A percentile compares a stretch with the other conserved stretches of the same genome.
Evolutionary conservation across 495 filamentous ascomycete species (phyloP).

Genomic region (Bacidia gigantensis): DNA sequence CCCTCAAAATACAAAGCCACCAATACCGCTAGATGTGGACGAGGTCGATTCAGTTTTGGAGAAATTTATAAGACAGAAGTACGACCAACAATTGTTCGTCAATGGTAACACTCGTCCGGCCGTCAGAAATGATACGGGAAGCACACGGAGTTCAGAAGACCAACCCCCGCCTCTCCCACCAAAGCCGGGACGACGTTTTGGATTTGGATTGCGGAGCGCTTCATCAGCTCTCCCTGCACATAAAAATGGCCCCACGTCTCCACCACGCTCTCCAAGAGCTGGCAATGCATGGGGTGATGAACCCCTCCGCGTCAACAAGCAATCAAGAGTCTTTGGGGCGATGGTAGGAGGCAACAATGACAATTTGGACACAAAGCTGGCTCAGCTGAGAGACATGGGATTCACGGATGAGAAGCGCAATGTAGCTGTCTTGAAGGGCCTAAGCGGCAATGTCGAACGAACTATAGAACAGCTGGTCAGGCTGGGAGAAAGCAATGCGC

Average conservation of each 20-base stretch:
- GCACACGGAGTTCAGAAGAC: slow-evolving; percentile 34
- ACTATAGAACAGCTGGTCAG: slow-evolving; percentile 70
- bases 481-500: slow-evolving; percentile 52
- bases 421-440: slow-evolving; percentile 58
- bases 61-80: slow-evolving; percentile 86
- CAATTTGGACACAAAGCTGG: slow-evolving; percentile 54
- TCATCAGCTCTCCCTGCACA: slow-evolving; percentile 52
- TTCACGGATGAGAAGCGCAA: slow-evolving; percentile 78
- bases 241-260: slow-evolving; percentile 23
- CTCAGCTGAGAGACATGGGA: slow-evolving; percentile 76
- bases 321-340: slow-evolving; percentile 53
- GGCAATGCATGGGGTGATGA: slow-evolving; percentile 15
- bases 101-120: slow-evolving; percentile 25
- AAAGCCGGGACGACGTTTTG: slow-evolving; percentile 65
- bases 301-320: slow-evolving; percentile 37
- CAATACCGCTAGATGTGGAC: slow-evolving; percentile 76
- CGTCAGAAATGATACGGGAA: slow-evolving; percentile 34
- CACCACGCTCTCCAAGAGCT: slow-evolving; percentile 19
- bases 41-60: slow-evolving; percentile 89
- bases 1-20: slow-evolving; percentile 62
- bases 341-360: slow-evolving; percentile 46
- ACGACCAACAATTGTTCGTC: slow-evolving; percentile 52
- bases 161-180: slow-evolving; percentile 70
- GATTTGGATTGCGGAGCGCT: slow-evolving; percentile 53
- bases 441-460: slow-evolving; percentile 71